phyloP scores from a whole-genome alignment of 768 basidiomycete species.

The Podaxis rugospora region DNA sequence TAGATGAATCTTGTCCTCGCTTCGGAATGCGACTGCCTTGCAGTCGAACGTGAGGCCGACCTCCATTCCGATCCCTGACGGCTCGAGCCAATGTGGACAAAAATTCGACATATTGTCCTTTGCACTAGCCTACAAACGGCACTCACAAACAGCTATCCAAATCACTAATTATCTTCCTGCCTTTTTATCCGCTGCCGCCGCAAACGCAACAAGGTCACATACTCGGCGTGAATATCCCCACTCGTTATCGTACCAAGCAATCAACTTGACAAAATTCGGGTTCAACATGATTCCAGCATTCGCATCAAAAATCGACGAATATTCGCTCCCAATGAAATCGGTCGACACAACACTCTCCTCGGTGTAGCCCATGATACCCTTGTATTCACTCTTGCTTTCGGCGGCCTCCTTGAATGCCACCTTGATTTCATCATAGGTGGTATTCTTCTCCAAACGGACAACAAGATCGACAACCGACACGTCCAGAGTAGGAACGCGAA shows the following conservation, averaged over 20 bases:
- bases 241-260: conserved; percentile 94
- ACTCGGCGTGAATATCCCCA: conserved; percentile 90
- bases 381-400: conserved; percentile 38
- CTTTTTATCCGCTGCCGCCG: conserved; percentile 51
- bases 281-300: conserved; percentile 83
- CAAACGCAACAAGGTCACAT: conserved; percentile 75
- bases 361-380: conserved; percentile 78
- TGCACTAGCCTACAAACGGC: neutral
- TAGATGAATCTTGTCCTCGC: neutral
- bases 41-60: neutral
- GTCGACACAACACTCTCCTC: conserved; percentile 86
- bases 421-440: conserved; percentile 86
- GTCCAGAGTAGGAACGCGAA: conserved; percentile 91
- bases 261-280: conserved; percentile 86
- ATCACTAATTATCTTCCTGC: conserved; percentile 8
- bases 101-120: neutral
- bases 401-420: conserved; percentile 69
- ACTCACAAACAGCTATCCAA: neutral
- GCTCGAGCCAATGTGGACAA: neutral
- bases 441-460: conserved; percentile 75
- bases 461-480: conserved; percentile 95
- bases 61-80: neutral
- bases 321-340: conserved; percentile 71
- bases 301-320: conserved; percentile 89
- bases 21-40: neutral